Evolutionary conservation across 805 yeast genomes (phyloP).

Genomic region (Candida peoriensis): DNA sequence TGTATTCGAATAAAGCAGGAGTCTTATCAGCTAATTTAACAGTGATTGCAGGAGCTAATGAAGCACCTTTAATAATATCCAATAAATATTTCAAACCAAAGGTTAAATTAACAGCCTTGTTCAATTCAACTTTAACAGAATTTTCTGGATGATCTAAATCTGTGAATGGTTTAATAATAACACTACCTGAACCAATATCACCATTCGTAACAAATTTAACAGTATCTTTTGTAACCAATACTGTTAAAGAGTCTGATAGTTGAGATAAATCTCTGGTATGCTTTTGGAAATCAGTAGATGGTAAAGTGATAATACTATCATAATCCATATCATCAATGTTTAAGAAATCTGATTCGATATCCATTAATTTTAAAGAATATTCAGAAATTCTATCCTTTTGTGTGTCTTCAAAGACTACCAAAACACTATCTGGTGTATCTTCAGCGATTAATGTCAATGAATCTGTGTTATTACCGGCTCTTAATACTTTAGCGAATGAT

Average conservation of each 20-base stretch:
- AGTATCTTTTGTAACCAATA: slow-evolving; percentile 85
- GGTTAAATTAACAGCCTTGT: slow-evolving; percentile 80
- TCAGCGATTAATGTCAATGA: slow-evolving; percentile 85
- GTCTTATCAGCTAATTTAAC: slow-evolving; percentile 84
- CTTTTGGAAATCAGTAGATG: slow-evolving; percentile 83
- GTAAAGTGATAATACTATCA: slow-evolving; percentile 82
- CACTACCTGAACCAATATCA: slow-evolving; percentile 83
- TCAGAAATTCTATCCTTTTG: slow-evolving; percentile 89
- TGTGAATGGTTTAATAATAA: slow-evolving; percentile 77
- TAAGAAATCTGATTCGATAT: slow-evolving; percentile 90
- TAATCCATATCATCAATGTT: slow-evolving; percentile 92
- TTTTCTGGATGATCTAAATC: slow-evolving; percentile 79
- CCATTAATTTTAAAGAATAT: slow-evolving; percentile 88
- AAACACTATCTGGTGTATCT: slow-evolving; percentile 74
- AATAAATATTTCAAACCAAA: slow-evolving; percentile 89
- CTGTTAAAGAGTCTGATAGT: slow-evolving; percentile 80
- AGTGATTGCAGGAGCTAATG: slow-evolving; percentile 71
- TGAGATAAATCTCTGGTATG: slow-evolving; percentile 83
- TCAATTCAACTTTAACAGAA: slow-evolving; percentile 69
- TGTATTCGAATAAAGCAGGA: slow-evolving; percentile 92
- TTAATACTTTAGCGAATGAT: slow-evolving; percentile 81
- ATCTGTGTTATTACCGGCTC: slow-evolving; percentile 88
- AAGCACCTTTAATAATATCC: slow-evolving; percentile 88
- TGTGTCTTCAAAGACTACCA: slow-evolving; percentile 85
- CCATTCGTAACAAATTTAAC: slow-evolving; percentile 89